Evolutionary conservation across 345 rosid species (phyloP).

Genomic region (Citrus mangshanensis): DNA sequence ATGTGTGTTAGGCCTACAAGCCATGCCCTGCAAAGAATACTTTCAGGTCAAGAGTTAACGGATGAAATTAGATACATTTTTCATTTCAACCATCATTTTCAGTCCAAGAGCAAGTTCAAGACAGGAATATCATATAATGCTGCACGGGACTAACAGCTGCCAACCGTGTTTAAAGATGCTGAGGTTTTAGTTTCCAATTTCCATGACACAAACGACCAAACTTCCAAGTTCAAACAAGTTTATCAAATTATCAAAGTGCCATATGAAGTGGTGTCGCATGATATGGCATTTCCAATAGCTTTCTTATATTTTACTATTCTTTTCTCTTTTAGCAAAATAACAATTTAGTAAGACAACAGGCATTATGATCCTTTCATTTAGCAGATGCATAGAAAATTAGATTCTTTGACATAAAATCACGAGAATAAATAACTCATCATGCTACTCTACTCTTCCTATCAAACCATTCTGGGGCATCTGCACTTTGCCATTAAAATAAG

Average conservation of each 20-base stretch:
- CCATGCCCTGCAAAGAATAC: conserved; percentile 70
- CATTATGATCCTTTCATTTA: neutral
- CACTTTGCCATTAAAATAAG: neutral
- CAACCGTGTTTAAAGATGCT: neutral
- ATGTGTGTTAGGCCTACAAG: conserved; percentile 95
- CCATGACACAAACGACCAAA: neutral
- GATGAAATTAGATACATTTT: neutral
- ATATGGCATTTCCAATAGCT: neutral
- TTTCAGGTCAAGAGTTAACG: neutral
- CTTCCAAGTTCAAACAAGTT: neutral
- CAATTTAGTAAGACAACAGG: neutral
- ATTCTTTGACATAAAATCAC: neutral
- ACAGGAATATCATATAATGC: neutral
- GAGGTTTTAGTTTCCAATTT: neutral
- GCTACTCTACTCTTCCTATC: neutral
- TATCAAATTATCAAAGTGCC: neutral
- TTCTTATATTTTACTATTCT: neutral
- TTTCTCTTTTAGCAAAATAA: neutral
- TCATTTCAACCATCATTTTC: neutral
- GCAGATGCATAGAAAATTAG: neutral
- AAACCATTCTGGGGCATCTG: neutral
- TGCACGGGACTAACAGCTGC: neutral
- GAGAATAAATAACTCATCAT: neutral
- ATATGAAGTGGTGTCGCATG: neutral
- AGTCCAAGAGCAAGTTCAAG: neutral